Base-by-base conservation (phyloP, 2,329 filamentous ascomycete species). In the Pseudocercospora eumusae region DNA sequence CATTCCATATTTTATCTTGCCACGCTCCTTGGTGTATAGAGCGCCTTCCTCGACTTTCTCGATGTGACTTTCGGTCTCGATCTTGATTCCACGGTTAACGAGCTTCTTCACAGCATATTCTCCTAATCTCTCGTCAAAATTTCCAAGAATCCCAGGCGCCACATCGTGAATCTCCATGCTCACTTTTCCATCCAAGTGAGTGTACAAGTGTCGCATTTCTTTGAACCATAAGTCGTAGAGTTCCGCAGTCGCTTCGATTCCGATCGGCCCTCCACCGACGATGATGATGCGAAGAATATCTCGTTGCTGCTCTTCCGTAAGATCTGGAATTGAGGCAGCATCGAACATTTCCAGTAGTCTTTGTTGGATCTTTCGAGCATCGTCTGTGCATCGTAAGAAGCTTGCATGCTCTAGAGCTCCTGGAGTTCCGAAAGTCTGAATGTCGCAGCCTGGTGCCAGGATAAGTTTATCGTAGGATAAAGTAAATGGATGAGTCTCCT, bases 111-210 rank as follows among this genome's bases (percentile, higher is more conserved):
- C 71, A 0, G 79, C 79, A 59, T 81, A 80, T 28, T 80, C 74
- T 27, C 75, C 72, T 23, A 81, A 66, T 15, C 74, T 74, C 11
- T 72, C 64, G 53, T 81, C 79, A 53, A 79, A 81, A 0, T 73
- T 76, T 7, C 72, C 73, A 28, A 81, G 67, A 10, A 81, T 76
- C 10, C 73, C 66, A 4, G 76, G 72, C 4, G 78, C 79, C 1
- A 80, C 76, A 63, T 81, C 79, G 59, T 80, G 77, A 42, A 81
- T 76, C n/a, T 74, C 74, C 28, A 81, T 77, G 3, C 64, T 71
- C 8, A 80, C 52, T 45, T 77, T 75, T 2, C 73, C 74, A 18
- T 76, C 75, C 0, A 81, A 68, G 25, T 77, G 72, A 1, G 78
- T 76, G 59, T 79, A 80, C 5, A 80, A 63, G 27, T 73, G 69